Conservation (phyloP, 352 stramenopile species). For the Pythium diclinum region DNA sequence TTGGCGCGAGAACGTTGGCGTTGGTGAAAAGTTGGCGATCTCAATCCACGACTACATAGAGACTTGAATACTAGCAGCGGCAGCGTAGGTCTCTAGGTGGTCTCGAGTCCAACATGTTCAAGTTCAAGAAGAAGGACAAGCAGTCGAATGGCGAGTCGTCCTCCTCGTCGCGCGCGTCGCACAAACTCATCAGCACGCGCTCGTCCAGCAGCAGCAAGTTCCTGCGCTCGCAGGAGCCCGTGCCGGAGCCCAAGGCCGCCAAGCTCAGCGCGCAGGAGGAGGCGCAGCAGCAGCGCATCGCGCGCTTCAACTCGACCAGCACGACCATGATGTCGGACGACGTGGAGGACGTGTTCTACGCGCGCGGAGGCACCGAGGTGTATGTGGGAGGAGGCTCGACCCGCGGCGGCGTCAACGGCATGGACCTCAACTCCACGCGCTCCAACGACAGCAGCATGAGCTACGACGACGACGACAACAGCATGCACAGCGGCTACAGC, state of each 20-base stretch:
- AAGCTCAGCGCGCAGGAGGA: slow-evolving; percentile 14
- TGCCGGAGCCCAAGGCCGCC: slow-evolving; percentile 16
- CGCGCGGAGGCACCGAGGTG: slow-evolving; percentile 22
- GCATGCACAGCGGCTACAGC: slow-evolving; percentile 17
- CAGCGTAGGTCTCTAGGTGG: neutral
- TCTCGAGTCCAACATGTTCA: slow-evolving; percentile 4
- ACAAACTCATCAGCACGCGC: slow-evolving; percentile 35
- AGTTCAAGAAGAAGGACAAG: slow-evolving; percentile 59
- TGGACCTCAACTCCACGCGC: slow-evolving; percentile 20
- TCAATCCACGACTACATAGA: no score
- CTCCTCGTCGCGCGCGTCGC: slow-evolving; percentile 30
- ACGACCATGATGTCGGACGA: slow-evolving; percentile 53
- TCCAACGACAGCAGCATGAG: slow-evolving; percentile 26
- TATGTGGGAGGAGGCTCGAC: slow-evolving; percentile 6
- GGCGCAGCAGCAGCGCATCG: slow-evolving; percentile 15
- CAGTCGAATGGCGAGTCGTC: slow-evolving; percentile 31
- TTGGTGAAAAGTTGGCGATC: neutral
- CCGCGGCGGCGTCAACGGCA: slow-evolving; percentile 9
- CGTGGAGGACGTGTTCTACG: slow-evolving; percentile 69
- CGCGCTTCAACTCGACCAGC: slow-evolving; percentile 26
- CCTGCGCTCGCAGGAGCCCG: slow-evolving; percentile 19
- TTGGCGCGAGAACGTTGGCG: neutral
- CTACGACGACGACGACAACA: slow-evolving; percentile 27
- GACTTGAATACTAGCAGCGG: neutral
- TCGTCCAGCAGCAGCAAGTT: slow-evolving; percentile 28